Evolutionary conservation across 768 basidiomycete genomes (phyloP).

Genomic region (Lactifluus hygrophoroides): DNA sequence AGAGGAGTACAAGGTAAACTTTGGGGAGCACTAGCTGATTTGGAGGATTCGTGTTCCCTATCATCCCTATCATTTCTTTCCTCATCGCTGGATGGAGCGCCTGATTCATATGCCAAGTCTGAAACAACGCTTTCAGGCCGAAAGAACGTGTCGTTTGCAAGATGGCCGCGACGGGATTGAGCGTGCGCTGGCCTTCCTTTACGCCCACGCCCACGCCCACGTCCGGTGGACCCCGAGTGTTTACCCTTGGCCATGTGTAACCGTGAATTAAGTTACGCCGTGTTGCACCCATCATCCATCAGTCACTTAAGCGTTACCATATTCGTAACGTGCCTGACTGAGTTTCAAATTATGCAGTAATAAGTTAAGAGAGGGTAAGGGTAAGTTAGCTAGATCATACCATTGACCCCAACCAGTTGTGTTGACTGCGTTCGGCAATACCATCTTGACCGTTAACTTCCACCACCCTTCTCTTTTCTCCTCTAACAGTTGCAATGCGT

Average conservation of each 20-base stretch:
- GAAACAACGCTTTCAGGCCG: slow-evolving; percentile 58
- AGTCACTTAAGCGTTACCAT: too few relatives aligned
- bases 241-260: slow-evolving; percentile 12
- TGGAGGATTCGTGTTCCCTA: background rate
- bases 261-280: too few relatives aligned
- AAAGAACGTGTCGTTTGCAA: slow-evolving; percentile 11
- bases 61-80: slow-evolving; percentile 15
- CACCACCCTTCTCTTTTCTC: background rate
- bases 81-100: slow-evolving; percentile 21
- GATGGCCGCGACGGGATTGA: slow-evolving; percentile 4
- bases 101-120: slow-evolving; percentile 24
- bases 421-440: background rate
- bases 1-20: background rate
- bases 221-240: background rate
- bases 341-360: slow-evolving; percentile 18
- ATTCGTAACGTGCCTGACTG: background rate
- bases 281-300: too few relatives aligned
- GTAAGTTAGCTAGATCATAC: too few relatives aligned
- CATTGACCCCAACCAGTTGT: too few relatives aligned
- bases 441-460: background rate
- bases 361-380: too few relatives aligned
- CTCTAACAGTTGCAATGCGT: slow-evolving; percentile 24
- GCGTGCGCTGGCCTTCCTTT: background rate
- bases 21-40: background rate
- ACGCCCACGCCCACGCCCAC: background rate